Percentiles rank a stretch among this genome's conserved stretches.
Conservation (phyloP, 805 yeast species). For the Candida endomychidarum region DNA sequence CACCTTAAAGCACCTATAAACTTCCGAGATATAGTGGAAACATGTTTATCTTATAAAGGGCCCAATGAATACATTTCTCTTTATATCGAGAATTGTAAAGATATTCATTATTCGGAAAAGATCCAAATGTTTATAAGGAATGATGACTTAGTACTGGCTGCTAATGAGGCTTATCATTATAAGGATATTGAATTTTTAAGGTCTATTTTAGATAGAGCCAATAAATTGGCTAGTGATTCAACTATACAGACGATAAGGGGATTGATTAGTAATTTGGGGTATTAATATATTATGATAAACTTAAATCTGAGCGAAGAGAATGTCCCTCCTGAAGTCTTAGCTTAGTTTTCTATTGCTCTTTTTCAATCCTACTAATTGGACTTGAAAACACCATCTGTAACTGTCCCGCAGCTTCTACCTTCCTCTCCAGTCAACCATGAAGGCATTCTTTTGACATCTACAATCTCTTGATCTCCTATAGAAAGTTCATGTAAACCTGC, state of each 20-base stretch:
- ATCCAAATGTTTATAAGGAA: conserved; percentile 53
- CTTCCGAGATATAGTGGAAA: conserved; percentile 59
- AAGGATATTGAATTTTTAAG: conserved; percentile 40
- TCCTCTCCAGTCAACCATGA: conserved; percentile 81
- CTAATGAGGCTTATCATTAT: conserved; percentile 45
- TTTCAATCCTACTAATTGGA: background rate
- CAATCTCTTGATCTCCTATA: conserved; percentile 28
- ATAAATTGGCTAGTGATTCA: conserved; percentile 15
- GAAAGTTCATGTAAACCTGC: conserved; percentile 77
- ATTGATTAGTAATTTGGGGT: conserved; percentile 28
- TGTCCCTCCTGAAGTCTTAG: too few species aligned
- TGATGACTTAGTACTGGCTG: conserved; percentile 51
- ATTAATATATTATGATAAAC: conserved; percentile 13
- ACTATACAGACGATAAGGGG: conserved; percentile 18
- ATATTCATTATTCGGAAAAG: conserved; percentile 44
- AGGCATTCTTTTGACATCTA: conserved; percentile 61
- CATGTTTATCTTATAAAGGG: conserved; percentile 49
- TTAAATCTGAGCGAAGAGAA: too few species aligned
- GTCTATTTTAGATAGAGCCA: conserved; percentile 22
- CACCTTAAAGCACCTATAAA: conserved; percentile 67
- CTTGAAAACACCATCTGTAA: conserved; percentile 19
- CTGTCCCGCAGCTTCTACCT: conserved; percentile 50
- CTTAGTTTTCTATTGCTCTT: too few species aligned
- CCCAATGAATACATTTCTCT: conserved; percentile 58
- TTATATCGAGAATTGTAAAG: conserved; percentile 55